Evolutionary conservation across 2,329 filamentous ascomycete genomes (phyloP), one percentile per base, ranked within the genome.

Genomic region (Amauroascus niger): DNA sequence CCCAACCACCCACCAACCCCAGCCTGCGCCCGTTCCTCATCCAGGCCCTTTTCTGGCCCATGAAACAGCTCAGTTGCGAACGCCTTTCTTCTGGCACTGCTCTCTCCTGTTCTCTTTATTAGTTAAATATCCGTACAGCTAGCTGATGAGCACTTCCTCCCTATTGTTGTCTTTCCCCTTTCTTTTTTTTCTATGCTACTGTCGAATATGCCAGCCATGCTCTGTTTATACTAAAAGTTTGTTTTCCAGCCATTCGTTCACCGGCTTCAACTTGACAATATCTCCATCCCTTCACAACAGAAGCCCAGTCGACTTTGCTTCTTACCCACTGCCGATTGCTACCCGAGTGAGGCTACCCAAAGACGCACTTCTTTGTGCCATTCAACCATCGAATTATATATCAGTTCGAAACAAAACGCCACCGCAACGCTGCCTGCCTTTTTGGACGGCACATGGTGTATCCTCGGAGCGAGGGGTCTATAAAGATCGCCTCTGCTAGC

Each of bases 381-480:
- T 24, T 40, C 46, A 39, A 22, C 7, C 11, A 26, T 40, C 14
- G 33, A 28, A n/a, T 28, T 45, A 32, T 46, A 40, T 39, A 46
- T 35, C 28, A 2, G 24, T 24, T 33, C 16, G 37, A 35, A 50
- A 37, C 40, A 28, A 44, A 35, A 26, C n/a, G 14, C 13, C 3
- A 6, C 18, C 35, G 14, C n/a, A 26, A 22, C n/a, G n/a, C n/a
- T n/a, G n/a, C 40, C n/a, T 24, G 30, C 22, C 32, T 26, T 24
- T 2, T 46, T 41, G 45, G 22, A 33, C n/a, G 57, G 65, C 69
- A 67, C 67, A 72, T 72, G 70, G 70, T 71, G 61, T 65, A 71
- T 71, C 67, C 58, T 64, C 64, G 57, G 66, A 61, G 66, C 66
- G 66, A 70, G 70, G 62, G 70, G 67, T 72, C 70, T 67, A 61